Evolutionary conservation across 768 basidiomycete genomes (phyloP), one percentile per base, ranked within the genome.

Genomic region (Rhodotorula paludigena): DNA sequence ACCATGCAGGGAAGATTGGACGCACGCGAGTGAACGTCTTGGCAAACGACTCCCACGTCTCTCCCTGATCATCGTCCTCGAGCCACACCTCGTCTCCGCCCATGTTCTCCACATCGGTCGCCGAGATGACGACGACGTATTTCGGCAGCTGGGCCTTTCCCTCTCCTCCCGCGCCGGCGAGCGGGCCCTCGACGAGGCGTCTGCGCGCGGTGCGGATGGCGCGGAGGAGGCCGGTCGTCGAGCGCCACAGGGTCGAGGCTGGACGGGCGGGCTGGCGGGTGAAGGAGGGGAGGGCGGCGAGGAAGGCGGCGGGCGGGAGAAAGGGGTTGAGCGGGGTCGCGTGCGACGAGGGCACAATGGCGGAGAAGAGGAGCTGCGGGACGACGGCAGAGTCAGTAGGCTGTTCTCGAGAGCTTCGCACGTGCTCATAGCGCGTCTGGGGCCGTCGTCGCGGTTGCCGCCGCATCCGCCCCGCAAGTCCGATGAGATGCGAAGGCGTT

Each of bases 51-150:
- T 67, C 58, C 70, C 70, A 71, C 12, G 53, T 28, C n/a, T 67
- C 65, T 5, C 32, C 58, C 20, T 53, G 44, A 5, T 71, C 65
- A 16, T 62, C 57, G 33, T 71, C 70, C 14, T 66, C 70, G 9
- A 60, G 58, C 65, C 70, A 71, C 12, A 67, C 51, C 25, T 71
- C 70, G 42, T 71, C 59, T 4, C 60, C 48, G 2, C 63, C 71
- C 4, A 58, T 25, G 49, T 69, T 69, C 30, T 69, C 59, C 12
- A 72, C 52, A 25, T 72, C 71, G 23, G 66, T 68, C 16, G 49
- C 66, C 7, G 55, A 49, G n/a, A 72, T 57, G 38, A 72, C 66
- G 30, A 72, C 66, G 28, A 72, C 71, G 39, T 72, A 72, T 30
- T 67, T 68, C 0, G 71, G 71, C 33, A 66, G 44, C 60, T 68